These are phyloP conservation scores for Solanum neorickii DNA, from an alignment of 257 asterid genomes.

Conservation along the genomic window DNA sequence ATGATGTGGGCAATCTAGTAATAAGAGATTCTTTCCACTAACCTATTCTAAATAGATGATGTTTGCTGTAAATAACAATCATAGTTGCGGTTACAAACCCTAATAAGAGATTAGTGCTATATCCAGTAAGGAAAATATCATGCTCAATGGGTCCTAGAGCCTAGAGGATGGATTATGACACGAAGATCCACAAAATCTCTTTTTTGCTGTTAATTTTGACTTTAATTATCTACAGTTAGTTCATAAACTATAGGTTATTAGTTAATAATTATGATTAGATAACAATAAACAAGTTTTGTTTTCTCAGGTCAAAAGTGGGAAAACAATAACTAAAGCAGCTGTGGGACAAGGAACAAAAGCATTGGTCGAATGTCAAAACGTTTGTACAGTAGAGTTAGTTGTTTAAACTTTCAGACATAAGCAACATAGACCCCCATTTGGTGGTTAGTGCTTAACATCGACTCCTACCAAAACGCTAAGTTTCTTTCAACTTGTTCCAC, in stretches of 20 bases:
- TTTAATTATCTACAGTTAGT: neutral
- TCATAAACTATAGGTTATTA: neutral
- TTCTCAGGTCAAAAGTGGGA: constrained; percentile 12
- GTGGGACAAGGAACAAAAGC: constrained; percentile 10
- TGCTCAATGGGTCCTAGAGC: constrained; percentile 17
- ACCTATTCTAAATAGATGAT: constrained; percentile 1
- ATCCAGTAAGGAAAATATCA: constrained; percentile 18
- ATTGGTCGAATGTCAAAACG: constrained; percentile 14
- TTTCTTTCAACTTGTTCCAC: neutral
- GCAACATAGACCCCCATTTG: constrained; percentile 2
- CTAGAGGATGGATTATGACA: constrained; percentile 5
- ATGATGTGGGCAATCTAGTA: constrained; percentile 32
- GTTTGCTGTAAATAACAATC: constrained; percentile 5
- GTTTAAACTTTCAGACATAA: constrained; percentile 3
- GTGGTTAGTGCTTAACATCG: constrained; percentile 9
- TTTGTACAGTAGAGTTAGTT: constrained; percentile 12
- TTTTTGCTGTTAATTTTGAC: neutral
- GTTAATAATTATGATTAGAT: neutral
- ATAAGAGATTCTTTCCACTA: constrained; percentile 25
- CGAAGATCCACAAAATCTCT: constrained; percentile 16
- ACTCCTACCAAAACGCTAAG: neutral
- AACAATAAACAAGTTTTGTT: neutral
- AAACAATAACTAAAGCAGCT: constrained; percentile 5
- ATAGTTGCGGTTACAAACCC: neutral
- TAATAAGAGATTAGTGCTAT: constrained; percentile 22